Percentiles rank a stretch among this genome's conserved stretches.
These are phyloP conservation scores for Borovskyia barvae DNA, from an alignment of 208 protist genomes.

Conservation along the genomic window DNA sequence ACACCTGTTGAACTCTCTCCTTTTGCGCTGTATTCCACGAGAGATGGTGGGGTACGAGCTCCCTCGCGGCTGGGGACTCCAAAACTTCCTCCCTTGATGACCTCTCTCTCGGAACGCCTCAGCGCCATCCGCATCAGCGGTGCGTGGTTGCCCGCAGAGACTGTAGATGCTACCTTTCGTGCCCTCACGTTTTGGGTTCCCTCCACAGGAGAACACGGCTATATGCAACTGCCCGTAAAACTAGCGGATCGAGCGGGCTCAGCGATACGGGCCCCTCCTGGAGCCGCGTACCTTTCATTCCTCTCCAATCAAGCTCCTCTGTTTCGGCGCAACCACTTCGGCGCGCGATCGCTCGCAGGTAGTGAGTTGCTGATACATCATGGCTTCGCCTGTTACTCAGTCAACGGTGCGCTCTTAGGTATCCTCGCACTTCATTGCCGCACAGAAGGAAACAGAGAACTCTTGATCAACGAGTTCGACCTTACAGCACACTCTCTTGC, in stretches of 20 bases:
- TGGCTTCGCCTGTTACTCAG: constrained; percentile 69
- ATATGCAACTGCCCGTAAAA: constrained; percentile 40
- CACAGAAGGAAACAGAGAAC: constrained; percentile 13
- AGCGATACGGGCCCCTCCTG: constrained; percentile 28
- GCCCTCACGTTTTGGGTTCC: constrained; percentile 70
- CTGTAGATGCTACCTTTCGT: constrained; percentile 53
- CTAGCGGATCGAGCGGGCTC: constrained; percentile 13
- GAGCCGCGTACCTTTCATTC: constrained; percentile 48
- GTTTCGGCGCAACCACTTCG: constrained; percentile 66
- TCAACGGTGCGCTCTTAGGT: constrained; percentile 30
- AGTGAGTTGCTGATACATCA: constrained; percentile 71
- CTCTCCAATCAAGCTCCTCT: constrained; percentile 63
- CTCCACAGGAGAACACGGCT: constrained; percentile 60
- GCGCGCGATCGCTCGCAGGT: no score
- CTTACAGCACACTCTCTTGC: constrained; percentile 18
- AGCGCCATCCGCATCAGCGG: constrained; percentile 34
- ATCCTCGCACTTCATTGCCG: constrained; percentile 54
- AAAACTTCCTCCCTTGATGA: no score
- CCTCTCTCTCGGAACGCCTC: no score
- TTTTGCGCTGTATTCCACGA: no score
- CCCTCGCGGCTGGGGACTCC: no score
- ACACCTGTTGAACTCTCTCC: no score
- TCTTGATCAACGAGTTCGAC: constrained; percentile 30
- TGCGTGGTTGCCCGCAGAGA: constrained; percentile 25
- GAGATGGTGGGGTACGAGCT: no score